A percentile compares a stretch with the other conserved stretches of the same genome.
phyloP scores from a whole-genome alignment of 192 early-diverging fungal genomes.

The Backusella parvicylindrica region DNA sequence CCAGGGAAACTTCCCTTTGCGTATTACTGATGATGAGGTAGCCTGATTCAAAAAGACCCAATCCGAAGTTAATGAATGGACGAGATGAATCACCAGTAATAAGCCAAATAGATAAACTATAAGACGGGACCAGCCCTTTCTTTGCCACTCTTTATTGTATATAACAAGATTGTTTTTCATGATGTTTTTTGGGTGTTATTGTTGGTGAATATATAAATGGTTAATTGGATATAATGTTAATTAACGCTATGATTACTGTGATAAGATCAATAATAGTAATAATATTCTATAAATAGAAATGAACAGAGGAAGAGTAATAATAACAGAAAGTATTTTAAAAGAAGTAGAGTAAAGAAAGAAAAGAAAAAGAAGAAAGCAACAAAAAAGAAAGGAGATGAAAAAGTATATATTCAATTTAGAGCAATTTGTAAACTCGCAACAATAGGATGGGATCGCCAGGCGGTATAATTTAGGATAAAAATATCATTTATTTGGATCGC shows the following conservation, averaged over 20 bases:
- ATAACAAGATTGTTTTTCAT: background rate
- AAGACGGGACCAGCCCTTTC: background rate
- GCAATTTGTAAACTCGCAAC: background rate
- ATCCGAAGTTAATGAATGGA: background rate
- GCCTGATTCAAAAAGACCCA: background rate
- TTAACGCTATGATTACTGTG: background rate
- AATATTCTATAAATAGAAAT: conserved; percentile 12
- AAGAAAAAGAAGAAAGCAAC: conserved; percentile 55
- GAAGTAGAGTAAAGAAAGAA: no score
- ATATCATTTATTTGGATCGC: background rate
- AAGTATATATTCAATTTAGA: background rate
- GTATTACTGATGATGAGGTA: background rate
- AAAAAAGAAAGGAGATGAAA: conserved; percentile 45
- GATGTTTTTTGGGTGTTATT: background rate
- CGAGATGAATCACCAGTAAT: background rate
- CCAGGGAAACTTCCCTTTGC: background rate
- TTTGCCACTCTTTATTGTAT: background rate
- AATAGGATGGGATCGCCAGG: background rate
- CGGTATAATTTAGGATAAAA: background rate
- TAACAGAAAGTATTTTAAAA: no score
- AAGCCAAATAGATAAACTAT: conserved; percentile 8
- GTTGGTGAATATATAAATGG: no score
- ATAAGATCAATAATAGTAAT: background rate
- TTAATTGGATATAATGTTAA: background rate
- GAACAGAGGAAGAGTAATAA: conserved; percentile 13